Conservation (phyloP, 257 asterid genomes). For the Solanum tarijense region DNA sequence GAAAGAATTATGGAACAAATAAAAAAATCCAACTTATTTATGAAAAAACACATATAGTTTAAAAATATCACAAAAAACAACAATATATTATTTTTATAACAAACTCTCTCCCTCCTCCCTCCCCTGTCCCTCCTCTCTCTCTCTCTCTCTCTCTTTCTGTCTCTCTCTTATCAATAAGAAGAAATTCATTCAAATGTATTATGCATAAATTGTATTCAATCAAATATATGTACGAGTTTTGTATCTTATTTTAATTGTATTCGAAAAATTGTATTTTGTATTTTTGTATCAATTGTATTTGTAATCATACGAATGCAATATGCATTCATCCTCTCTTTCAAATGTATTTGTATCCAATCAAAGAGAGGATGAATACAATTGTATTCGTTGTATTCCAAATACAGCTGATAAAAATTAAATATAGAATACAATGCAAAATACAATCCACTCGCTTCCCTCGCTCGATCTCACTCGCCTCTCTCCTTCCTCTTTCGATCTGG, state of each 20-base stretch:
- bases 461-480: neutral
- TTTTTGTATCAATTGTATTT: too few relatives aligned
- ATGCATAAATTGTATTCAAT: too few relatives aligned
- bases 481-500: neutral
- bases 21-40: neutral
- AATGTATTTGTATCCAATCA: neutral
- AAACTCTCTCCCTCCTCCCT: neutral
- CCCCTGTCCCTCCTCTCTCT: too few relatives aligned
- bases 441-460: neutral
- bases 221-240: too few relatives aligned
- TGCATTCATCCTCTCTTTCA: neutral
- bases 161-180: too few relatives aligned
- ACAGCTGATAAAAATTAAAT: neutral
- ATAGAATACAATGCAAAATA: neutral
- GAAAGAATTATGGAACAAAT: neutral
- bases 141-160: too few relatives aligned
- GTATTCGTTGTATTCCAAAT: too few relatives aligned
- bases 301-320: neutral
- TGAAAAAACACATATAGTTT: neutral
- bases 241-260: too few relatives aligned
- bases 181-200: too few relatives aligned
- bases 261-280: too few relatives aligned
- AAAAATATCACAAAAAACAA: too few relatives aligned
- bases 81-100: too few relatives aligned
- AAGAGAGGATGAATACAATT: neutral